Evolutionary conservation across 78 protist genomes (phyloP).

Genomic region (Diacronema lutheri): DNA sequence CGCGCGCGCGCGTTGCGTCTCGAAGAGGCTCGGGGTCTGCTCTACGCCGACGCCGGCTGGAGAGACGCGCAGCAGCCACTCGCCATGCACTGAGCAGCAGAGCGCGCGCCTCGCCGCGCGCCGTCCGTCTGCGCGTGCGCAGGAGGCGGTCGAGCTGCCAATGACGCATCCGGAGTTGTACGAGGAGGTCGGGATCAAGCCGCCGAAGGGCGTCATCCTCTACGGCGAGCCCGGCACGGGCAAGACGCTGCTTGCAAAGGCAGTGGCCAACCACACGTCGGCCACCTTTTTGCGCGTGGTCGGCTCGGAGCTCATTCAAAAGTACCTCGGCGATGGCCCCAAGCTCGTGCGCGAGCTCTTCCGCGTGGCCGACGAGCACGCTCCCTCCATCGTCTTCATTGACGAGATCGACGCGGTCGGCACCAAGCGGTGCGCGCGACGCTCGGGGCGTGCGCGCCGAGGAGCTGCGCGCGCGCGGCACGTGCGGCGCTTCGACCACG

Average conservation of each 20-base stretch:
- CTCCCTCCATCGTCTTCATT: constrained; percentile 99
- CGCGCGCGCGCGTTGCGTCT: not conserved
- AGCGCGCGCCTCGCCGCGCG: no score
- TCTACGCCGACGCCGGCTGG: no score
- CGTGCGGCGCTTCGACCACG: no score
- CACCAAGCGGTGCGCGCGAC: constrained; percentile 76
- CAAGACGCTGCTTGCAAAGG: constrained; percentile 99
- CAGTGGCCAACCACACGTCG: constrained; percentile 98
- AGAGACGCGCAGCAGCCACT: no score
- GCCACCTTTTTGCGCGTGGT: constrained; percentile 99
- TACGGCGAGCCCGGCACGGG: constrained; percentile 96
- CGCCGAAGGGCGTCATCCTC: constrained; percentile 99
- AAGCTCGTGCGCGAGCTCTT: constrained; percentile 98
- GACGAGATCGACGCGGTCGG: constrained; percentile 99
- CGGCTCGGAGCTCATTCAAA: constrained; percentile 99
- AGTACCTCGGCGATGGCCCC: constrained; percentile 99
- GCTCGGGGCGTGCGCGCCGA: not conserved
- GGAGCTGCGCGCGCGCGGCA: no score
- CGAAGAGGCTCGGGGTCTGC: no score
- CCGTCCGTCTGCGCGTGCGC: no score
- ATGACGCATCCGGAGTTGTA: constrained; percentile 99
- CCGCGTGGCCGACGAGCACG: constrained; percentile 86
- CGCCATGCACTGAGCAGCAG: no score
- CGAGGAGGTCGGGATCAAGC: constrained; percentile 98
- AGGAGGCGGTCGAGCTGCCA: constrained; percentile 98